Evolutionary conservation across 805 yeast genomes (phyloP), one percentile per base, ranked within the genome.

Genomic region (Nematodospora valgi): DNA sequence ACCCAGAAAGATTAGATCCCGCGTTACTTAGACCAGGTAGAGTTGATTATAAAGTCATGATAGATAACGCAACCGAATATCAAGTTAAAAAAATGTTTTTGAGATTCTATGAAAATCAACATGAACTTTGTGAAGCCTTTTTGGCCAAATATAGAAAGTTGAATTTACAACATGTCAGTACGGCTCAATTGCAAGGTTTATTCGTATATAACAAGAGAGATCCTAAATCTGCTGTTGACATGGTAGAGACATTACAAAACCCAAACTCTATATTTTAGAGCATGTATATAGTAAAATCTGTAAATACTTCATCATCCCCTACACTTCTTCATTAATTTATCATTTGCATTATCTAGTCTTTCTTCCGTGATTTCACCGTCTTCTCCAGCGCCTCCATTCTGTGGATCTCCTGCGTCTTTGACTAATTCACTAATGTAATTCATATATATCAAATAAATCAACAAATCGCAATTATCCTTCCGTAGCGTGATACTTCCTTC

Each of bases 1-100:
- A 93, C 53, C 96, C 97, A 0, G 98, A 93, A 44, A 78, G 78
- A 44, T 67, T 93, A 24, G 98, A 93, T 51, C 87, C 96, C 1
- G 98, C 98, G 0, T 72, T 93, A 28, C 64, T 93, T 56, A 73
- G 98, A 45, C 98, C 98, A 0, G 98, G 98, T 2, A 73, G 98
- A 59, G 82, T 93, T 21, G 98, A 93, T 55, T 80, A 72, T 58
- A 86, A 87, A 60, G 82, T 80, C 14, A 65, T 81, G 50, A 76
- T 93, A 25, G 93, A 85, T 46, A 86, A 91, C 57, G 98, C 98
- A n/a, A 72, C 91, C 0, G 76, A 76, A 27, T 72, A 73, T 52
- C 98, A 93, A 65, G 81, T 86, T 20, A 68, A 73, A 40, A 62
- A 76, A 39, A 89, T 93, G 97, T 93, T 93, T 58, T 49, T 80